Percentiles rank a stretch among this genome's conserved stretches.
phyloP scores from a whole-genome alignment of 768 basidiomycete genomes.

The Lactifluus pinguis region DNA sequence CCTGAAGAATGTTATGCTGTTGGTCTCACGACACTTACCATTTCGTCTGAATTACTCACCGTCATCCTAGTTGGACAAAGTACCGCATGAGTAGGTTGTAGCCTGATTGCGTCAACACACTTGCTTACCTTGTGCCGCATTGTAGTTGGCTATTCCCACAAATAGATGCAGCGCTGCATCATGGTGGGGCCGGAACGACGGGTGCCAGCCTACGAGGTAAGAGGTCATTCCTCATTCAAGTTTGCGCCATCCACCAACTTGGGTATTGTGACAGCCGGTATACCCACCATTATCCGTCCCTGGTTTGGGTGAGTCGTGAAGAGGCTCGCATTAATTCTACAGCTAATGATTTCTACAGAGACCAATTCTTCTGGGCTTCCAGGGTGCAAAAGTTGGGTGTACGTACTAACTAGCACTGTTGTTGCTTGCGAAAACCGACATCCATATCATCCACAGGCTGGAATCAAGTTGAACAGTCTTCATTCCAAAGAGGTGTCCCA shows the following conservation, averaged over 20 bases:
- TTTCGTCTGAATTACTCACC: slow-evolving; percentile 9
- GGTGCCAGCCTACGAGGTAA: slow-evolving; percentile 49
- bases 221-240: not conserved
- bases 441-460: slow-evolving; percentile 29
- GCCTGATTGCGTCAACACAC: not conserved
- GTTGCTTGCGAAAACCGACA: not conserved
- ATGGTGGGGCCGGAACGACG: slow-evolving; percentile 66
- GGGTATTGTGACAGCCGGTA: slow-evolving; percentile 31
- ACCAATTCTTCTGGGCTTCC: slow-evolving; percentile 58
- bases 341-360: slow-evolving; percentile 24
- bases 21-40: slow-evolving; percentile 6
- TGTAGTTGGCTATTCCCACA: slow-evolving; percentile 47
- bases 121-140: slow-evolving; percentile 5
- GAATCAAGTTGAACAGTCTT: slow-evolving; percentile 42
- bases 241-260: not conserved
- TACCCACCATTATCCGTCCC: slow-evolving; percentile 61
- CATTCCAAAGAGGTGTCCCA: slow-evolving; percentile 39
- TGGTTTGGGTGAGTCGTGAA: slow-evolving; percentile 44
- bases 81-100: slow-evolving; percentile 47
- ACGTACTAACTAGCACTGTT: slow-evolving; percentile 19
- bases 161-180: slow-evolving; percentile 56
- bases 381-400: slow-evolving; percentile 54
- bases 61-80: slow-evolving; percentile 41
- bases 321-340: no score
- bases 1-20: slow-evolving; percentile 45